Evolutionary conservation across 2,329 filamentous ascomycete genomes (phyloP).

Genomic region (Talaromyces sp.): DNA sequence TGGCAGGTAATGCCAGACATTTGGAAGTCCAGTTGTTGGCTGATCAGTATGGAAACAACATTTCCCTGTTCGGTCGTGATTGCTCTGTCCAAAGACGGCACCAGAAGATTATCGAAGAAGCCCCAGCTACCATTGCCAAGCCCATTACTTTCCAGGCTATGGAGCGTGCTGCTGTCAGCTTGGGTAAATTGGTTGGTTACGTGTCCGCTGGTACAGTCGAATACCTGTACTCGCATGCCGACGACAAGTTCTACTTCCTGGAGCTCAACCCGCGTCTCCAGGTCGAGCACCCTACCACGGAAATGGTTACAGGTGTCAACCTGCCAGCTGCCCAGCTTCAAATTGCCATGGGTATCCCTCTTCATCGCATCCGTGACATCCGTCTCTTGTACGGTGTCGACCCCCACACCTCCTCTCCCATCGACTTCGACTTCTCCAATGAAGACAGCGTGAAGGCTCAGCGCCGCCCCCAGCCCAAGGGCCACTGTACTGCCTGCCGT

Average conservation of each 20-base stretch:
- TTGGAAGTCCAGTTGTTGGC: conserved; percentile 95
- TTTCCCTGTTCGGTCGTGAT: conserved; percentile 96
- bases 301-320: conserved; percentile 99
- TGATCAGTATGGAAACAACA: conserved; percentile 99
- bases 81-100: conserved; percentile 97
- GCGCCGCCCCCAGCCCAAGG: conserved; percentile 85
- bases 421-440: conserved; percentile 94
- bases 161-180: conserved; percentile 92
- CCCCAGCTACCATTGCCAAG: conserved; percentile 93
- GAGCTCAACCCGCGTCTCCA: conserved; percentile 98
- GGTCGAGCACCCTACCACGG: conserved; percentile 97
- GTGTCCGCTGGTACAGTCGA: conserved; percentile 98
- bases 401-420: conserved; percentile 75
- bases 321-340: conserved; percentile 95
- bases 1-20: conserved; percentile 92
- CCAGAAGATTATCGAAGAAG: conserved; percentile 99
- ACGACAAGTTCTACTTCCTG: conserved; percentile 99
- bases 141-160: conserved; percentile 85
- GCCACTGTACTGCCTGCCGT: conserved; percentile 95
- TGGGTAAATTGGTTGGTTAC: conserved; percentile 92
- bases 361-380: conserved; percentile 94
- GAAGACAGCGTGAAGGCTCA: conserved; percentile 78
- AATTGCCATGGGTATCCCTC: conserved; percentile 95
- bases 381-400: conserved; percentile 93
- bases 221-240: conserved; percentile 95